These are phyloP conservation scores for Claviceps sp. DNA, from an alignment of 2,329 filamentous ascomycete species.

Conservation along the genomic window DNA sequence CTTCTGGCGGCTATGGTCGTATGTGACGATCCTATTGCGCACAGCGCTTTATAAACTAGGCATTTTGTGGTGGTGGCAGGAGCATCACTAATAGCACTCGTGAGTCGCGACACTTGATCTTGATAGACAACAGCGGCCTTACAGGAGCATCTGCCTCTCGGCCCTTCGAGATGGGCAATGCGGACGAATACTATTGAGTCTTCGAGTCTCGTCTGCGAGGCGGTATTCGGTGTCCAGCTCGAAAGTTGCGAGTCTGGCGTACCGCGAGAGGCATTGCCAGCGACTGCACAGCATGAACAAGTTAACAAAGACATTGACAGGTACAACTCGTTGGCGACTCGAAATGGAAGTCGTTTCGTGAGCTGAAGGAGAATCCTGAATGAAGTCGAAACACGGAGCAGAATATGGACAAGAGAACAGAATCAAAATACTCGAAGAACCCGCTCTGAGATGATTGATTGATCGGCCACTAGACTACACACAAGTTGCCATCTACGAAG, in stretches of 20 bases:
- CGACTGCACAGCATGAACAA: not conserved
- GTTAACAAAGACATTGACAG: not conserved
- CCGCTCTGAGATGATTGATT: no score
- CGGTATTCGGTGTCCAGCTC: not conserved
- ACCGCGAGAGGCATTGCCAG: not conserved
- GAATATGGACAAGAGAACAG: not conserved
- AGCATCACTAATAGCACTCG: not conserved
- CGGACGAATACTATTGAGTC: not conserved
- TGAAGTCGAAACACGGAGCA: no score
- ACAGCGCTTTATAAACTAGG: not conserved
- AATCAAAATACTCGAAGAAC: no score
- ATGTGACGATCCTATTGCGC: accelerated
- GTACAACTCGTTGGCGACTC: not conserved
- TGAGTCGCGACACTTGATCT: no score
- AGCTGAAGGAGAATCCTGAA: not conserved
- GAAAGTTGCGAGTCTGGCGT: not conserved
- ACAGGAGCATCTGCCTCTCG: no score
- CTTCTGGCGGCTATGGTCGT: conserved; percentile 2
- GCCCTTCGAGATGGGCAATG: no score
- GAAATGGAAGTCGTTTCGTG: not conserved
- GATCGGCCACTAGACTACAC: no score
- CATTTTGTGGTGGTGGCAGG: not conserved
- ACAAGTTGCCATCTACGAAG: no score
- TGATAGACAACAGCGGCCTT: no score
- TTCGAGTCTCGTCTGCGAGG: not conserved